These are phyloP conservation scores for Beauveria sp. DNA, from an alignment of 2,329 filamentous ascomycete genomes.

Conservation along the genomic window DNA sequence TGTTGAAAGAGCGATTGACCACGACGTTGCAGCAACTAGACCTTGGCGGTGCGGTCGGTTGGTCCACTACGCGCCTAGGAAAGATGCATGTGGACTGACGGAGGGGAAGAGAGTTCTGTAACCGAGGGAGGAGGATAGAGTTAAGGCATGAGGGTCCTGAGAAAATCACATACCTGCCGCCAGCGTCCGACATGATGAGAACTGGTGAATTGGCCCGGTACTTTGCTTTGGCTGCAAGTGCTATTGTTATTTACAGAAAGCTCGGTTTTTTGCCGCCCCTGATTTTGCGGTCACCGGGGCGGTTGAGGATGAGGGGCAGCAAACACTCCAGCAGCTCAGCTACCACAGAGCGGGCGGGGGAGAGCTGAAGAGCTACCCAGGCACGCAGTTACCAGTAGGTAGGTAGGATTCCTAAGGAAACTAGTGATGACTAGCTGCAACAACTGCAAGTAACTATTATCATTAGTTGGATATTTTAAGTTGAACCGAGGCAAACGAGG, in stretches of 20 bases:
- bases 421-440: too few species aligned
- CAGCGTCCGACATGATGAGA: conserved; percentile 24
- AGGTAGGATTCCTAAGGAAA: too few species aligned
- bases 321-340: background rate
- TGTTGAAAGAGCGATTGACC: background rate
- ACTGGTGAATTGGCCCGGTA: background rate
- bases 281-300: background rate
- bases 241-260: background rate
- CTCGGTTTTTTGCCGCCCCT: background rate
- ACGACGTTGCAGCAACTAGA: background rate
- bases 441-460: too few species aligned
- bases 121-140: background rate
- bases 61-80: conserved; percentile 6
- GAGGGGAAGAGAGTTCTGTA: background rate
- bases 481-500: too few species aligned
- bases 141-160: background rate
- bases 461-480: too few species aligned
- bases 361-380: background rate
- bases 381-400: too few species aligned
- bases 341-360: background rate
- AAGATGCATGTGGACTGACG: conserved; percentile 4
- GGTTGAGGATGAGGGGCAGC: conserved; percentile 4
- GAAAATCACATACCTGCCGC: conserved; percentile 20
- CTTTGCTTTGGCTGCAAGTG: background rate
- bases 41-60: background rate